A percentile compares a stretch with the other conserved stretches of the same genome.
Conservation (phyloP, 2,329 filamentous ascomycete genomes). For the Ophiostoma perfectum region DNA sequence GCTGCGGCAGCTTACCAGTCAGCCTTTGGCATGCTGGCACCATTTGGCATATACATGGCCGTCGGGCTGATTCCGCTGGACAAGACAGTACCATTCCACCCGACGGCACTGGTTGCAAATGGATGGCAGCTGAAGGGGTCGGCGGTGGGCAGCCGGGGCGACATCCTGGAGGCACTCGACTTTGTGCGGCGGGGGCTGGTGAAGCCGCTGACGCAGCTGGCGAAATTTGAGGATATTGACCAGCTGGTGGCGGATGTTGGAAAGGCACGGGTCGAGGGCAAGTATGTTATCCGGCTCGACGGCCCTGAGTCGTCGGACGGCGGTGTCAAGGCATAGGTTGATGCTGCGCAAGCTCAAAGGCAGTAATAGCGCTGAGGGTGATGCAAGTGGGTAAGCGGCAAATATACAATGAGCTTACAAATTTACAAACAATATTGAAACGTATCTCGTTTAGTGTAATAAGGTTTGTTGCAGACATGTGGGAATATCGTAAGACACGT, state of each 20-base stretch:
- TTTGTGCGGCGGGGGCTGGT: constrained; percentile 36
- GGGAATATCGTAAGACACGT: not conserved
- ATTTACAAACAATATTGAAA: not conserved
- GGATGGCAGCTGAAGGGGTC: constrained; percentile 36
- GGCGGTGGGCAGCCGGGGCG: constrained; percentile 35
- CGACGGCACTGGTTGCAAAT: constrained; percentile 34
- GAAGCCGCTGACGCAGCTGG: constrained; percentile 30
- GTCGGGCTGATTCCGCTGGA: constrained; percentile 35
- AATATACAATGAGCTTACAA: not conserved
- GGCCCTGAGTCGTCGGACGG: constrained; percentile 18
- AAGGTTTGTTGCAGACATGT: not conserved
- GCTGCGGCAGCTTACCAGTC: constrained; percentile 34
- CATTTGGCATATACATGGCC: constrained; percentile 39
- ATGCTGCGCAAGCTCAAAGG: not conserved
- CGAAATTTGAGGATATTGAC: constrained; percentile 28
- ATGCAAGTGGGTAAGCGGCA: not conserved
- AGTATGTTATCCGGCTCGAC: constrained; percentile 27
- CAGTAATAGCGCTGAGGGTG: not conserved
- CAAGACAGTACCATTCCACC: constrained; percentile 32
- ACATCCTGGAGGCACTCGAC: constrained; percentile 39
- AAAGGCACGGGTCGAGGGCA: constrained; percentile 24
- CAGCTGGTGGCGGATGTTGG: constrained; percentile 26
- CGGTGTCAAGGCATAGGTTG: not conserved
- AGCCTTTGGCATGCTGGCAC: constrained; percentile 34
- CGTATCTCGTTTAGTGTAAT: not conserved